phyloP scores from a whole-genome alignment of 345 rosid genomes.

The Populus deltoides region DNA sequence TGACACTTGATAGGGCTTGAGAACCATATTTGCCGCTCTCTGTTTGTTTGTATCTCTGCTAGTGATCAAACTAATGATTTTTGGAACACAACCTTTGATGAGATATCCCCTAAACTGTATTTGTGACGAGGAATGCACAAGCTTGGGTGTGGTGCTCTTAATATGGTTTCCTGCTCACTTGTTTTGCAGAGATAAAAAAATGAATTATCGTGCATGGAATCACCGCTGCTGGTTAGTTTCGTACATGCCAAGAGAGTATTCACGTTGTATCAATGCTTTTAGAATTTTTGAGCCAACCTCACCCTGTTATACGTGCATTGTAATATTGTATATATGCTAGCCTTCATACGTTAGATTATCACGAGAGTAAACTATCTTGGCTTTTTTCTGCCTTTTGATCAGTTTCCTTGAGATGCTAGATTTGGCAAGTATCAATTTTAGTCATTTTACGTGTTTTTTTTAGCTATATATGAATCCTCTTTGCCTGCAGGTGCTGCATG shows the following conservation, averaged over 20 bases:
- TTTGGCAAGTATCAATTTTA: neutral
- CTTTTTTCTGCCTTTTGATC: slow-evolving; percentile 14
- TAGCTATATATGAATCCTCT: neutral
- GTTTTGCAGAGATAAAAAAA: slow-evolving; percentile 72
- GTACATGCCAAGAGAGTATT: slow-evolving; percentile 51
- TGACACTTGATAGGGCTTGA: neutral
- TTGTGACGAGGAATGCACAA: neutral
- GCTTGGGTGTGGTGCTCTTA: neutral
- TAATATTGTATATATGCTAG: slow-evolving; percentile 3
- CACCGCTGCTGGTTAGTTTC: slow-evolving; percentile 97
- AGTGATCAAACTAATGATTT: neutral
- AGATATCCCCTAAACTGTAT: neutral
- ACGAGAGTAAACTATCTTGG: neutral
- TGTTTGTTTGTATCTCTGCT: neutral
- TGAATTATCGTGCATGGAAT: slow-evolving; percentile 98
- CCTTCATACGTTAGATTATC: neutral
- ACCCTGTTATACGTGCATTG: neutral
- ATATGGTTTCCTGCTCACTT: slow-evolving; percentile 7
- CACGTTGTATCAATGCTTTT: neutral
- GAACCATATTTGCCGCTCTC: too few species aligned
- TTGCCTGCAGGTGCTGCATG: slow-evolving; percentile 57
- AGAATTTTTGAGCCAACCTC: neutral
- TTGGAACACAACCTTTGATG: neutral
- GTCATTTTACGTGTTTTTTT: slow-evolving; percentile 4
- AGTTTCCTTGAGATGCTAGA: neutral